Evolutionary conservation across 2,329 filamentous ascomycete species (phyloP), one percentile per base, ranked within the genome.

Genomic region (Thermothelomyces thermophilus): DNA sequence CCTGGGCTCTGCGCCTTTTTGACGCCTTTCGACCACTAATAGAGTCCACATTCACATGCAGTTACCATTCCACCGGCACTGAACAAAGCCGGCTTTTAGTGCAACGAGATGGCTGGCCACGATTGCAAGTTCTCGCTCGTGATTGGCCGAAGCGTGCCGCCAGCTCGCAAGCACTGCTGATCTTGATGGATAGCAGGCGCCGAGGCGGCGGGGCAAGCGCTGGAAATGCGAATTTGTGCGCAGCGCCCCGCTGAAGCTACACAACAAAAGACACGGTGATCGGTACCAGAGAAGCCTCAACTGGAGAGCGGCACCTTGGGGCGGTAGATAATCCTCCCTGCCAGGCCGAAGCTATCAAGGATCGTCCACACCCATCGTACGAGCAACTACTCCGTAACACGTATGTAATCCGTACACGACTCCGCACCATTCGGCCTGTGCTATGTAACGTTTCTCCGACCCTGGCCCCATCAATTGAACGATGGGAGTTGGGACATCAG

Each of bases 191-290:
- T 5, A 26, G 24, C 24, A 35, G 26, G 35, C 22, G 30, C 44
- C 35, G 44, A 22, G 24, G 22, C 17, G 35, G 35, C 22, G 48
- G 28, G 19, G 22, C 17, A 34, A 6, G 6, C 13, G 19, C 5
- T 4, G n/a, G 7, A 37, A 16, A 9, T 20, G 5, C 28, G 51
- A 50, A 53, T 50, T 53, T 50, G 40, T 50, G 51, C 51, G 51
- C 42, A 30, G 34, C 6, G 43, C 51, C 51, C 51, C 51, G 51
- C 51, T 30, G 22, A 9, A 34, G 41, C 41, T 13, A 8, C 28
- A 13, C 20, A n/a, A n/a, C n/a, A n/a, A n/a, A n/a, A n/a, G n/a
- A n/a, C n/a, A n/a, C n/a, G n/a, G n/a, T n/a, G n/a, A n/a, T n/a
- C n/a, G n/a, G n/a, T n/a, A n/a, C n/a, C 24, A 26, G 24, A 26